Evolutionary conservation across 1,139 yeast species (phyloP), one percentile per base, ranked within the genome.

Genomic region (Nakaseomyces uthaithaninus): DNA sequence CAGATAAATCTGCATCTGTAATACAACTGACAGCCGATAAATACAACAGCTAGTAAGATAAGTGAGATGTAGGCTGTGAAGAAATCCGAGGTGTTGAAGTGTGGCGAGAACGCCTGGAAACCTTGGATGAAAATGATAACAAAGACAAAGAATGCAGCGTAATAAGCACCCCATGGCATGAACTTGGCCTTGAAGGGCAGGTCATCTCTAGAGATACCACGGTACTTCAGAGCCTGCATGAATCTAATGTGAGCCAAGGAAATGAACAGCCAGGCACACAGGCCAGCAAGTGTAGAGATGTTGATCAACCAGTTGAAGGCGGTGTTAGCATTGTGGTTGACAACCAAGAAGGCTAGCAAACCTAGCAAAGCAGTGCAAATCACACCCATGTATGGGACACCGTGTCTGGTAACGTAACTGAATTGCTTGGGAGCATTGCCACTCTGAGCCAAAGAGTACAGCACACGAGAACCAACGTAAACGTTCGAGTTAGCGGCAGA

Each of bases 251-350:
- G 87, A 10, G 82, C 66, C 38, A 72, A 62, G 25, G 78, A 68
- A 47, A 80, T 80, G 64, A 77, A 75, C 40, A 78, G 73, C 87
- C 87, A 80, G 4, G 83, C 74, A 42, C 81, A 76, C 49, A 81
- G 66, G 40, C 89, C 89, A 19, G 87, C 79, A 38, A 81, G 76
- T 8, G 89, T 82, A 22, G 87, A 75, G 49, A 89, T 79, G 63
- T 85, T 85, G 49, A 86, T 74, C 51, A 87, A 74, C 87, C 94
- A 87, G 55, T 71, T 66, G 67, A 86, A 87, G n/a, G 86, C 95
- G 9, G 72, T 68, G 39, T 68, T 68, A 35, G 94, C 91, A 39
- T 65, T 63, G 36, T 66, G 60, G 25, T 81, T 72, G 48, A 75
- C 69, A 30, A 80, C 84, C 68, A 87, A 69, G 62, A 77, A 80